A percentile compares a stretch with the other conserved stretches of the same genome.
These are phyloP conservation scores for Exophiala alcalophila DNA, from an alignment of 2,329 filamentous ascomycete species.

Conservation along the genomic window DNA sequence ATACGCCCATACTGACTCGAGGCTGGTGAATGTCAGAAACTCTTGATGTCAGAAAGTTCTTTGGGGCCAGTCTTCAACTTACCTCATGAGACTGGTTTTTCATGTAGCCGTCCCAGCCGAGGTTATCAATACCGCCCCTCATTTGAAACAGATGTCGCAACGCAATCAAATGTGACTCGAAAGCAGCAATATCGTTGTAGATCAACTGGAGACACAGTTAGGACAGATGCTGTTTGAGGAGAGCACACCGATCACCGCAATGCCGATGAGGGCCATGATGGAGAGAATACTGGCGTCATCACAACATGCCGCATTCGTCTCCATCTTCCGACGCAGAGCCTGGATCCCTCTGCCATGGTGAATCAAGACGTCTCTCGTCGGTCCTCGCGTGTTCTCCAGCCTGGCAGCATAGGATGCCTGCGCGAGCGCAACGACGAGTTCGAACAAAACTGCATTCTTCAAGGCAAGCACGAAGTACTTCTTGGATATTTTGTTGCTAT, in stretches of 20 bases:
- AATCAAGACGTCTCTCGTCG: constrained; percentile 6
- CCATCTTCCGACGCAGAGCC: constrained; percentile 10
- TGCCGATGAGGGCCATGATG: constrained; percentile 6
- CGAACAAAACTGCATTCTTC: constrained; percentile 12
- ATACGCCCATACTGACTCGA: constrained; percentile 13
- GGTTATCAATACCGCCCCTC: constrained; percentile 11
- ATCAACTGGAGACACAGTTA: constrained; percentile 4
- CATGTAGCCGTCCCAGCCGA: constrained; percentile 15
- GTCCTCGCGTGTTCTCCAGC: constrained; percentile 1
- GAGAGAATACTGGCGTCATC: constrained; percentile 16
- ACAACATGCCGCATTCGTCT: constrained; percentile 1
- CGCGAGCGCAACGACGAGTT: constrained; percentile 13
- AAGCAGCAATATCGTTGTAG: constrained; percentile 9
- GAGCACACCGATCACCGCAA: constrained; percentile 6
- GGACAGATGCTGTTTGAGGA: background rate
- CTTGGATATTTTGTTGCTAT: constrained; percentile 5
- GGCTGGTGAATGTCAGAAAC: constrained; percentile 4
- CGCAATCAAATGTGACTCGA: constrained; percentile 8
- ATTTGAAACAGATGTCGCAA: constrained; percentile 10
- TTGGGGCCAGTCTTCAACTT: background rate
- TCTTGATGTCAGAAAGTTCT: background rate
- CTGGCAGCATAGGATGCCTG: constrained; percentile 1
- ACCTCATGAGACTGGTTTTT: background rate
- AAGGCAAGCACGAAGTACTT: constrained; percentile 11
- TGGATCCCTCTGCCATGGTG: constrained; percentile 13